Evolutionary conservation across 192 early-diverging fungal species (phyloP), one percentile per base, ranked within the genome.

Genomic region (Gryganskiella cystojenkinii): DNA sequence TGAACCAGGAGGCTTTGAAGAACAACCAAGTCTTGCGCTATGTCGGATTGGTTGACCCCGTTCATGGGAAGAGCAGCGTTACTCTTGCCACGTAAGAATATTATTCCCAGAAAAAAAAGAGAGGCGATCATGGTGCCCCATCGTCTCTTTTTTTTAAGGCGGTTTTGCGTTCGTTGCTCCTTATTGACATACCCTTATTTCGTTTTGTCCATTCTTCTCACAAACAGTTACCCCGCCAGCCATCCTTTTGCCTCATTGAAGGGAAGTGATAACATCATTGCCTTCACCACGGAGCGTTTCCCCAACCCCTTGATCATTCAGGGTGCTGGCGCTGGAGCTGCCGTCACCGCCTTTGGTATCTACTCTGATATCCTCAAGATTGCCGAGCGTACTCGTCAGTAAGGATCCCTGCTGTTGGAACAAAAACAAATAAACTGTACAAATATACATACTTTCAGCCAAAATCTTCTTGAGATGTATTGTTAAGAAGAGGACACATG

Each of bases 221-320:
- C 40, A 28, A 56, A 71, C 42, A 92, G 89, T 71, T 96, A 94
- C 80, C 87, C 93, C 24, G 82, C 86, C 50, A 89, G 88, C 54
- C 98, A 99, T 80, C 97, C 98, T 49, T 98, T 99, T 70, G 96
- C 97, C 3, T 89, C 93, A 22, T 87, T 99, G 53, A 94, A 96
- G 85, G 98, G 97, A 37, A 96, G 95, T 84, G 98, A 99, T 72
- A 99, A 99, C 78, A 96, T 99, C 68, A 94, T 99, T 80, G 93
- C 94, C 13, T 97, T 98, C 78, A 95, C 93, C 13, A 98, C 98
- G 0, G 88, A 94, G 81, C 82, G 93, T 25, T 99, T 98, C 90
- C 92, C 98, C 22, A 97, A 89, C 79, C 93, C 93, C 31, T 82
- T 99, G 56, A 98, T 99, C 79, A 90, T 99, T 56, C 96, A 97